phyloP scores from a whole-genome alignment of 192 early-diverging fungal genomes.

The Entomortierella lignicola region DNA sequence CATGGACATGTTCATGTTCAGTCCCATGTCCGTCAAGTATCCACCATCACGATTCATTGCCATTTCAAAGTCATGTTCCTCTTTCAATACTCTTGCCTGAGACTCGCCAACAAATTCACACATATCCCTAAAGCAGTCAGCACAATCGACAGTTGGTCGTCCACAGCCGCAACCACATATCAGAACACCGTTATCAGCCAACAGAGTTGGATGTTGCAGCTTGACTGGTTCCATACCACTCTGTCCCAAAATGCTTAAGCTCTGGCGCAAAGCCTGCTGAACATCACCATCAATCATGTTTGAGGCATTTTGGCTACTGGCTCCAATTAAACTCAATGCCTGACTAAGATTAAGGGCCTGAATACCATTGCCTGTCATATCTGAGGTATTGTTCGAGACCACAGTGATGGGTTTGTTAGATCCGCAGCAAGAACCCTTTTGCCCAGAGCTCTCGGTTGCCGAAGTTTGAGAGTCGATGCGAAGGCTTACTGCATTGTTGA shows the following conservation, averaged over 20 bases:
- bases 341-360: conserved; percentile 18
- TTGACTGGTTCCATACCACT: conserved; percentile 26
- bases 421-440: conserved; percentile 28
- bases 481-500: not conserved
- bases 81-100: conserved; percentile 45
- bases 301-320: conserved; percentile 16
- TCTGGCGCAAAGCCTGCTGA: conserved; percentile 16
- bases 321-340: conserved; percentile 39
- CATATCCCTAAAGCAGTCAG: conserved; percentile 50
- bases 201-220: conserved; percentile 50
- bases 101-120: conserved; percentile 46
- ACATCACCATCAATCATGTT: conserved; percentile 10
- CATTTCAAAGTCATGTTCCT: conserved; percentile 38
- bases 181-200: conserved; percentile 31
- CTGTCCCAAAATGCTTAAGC: conserved; percentile 10
- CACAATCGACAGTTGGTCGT: conserved; percentile 47
- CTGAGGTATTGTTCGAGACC: not conserved
- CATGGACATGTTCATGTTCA: conserved; percentile 33
- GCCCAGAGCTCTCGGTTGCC: not conserved
- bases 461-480: not conserved
- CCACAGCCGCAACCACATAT: conserved; percentile 51
- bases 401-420: not conserved
- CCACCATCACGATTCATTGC: conserved; percentile 29
- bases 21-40: conserved; percentile 18
- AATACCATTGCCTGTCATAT: not conserved